Evolutionary conservation across 345 rosid genomes (phyloP).

Genomic region (Dipteronia sinensis): DNA sequence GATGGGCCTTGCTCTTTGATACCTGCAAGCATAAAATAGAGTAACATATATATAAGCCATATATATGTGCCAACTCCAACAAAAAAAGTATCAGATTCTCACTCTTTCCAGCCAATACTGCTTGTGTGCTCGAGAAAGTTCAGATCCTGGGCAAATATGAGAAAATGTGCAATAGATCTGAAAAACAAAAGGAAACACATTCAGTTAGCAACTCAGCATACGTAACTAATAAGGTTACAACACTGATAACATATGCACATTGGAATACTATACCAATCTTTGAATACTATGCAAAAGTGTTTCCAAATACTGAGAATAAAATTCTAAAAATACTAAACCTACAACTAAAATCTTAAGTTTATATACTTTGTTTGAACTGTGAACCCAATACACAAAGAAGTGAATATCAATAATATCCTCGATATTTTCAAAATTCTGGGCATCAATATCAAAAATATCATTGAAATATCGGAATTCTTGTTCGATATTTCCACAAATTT

Average conservation of each 20-base stretch:
- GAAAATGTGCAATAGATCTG: conserved; percentile 91
- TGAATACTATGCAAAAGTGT: background rate
- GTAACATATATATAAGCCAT: background rate
- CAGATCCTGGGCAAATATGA: conserved; percentile 89
- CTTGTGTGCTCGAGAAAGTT: conserved; percentile 97
- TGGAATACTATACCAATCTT: background rate
- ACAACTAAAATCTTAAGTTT: background rate
- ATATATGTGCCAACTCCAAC: conserved; percentile 9
- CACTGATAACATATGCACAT: background rate
- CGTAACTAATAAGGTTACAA: background rate
- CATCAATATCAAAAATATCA: too few species aligned
- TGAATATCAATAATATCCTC: too few species aligned
- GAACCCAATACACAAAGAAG: too few species aligned
- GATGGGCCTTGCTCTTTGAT: conserved; percentile 85
- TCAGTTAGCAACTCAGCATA: conserved; percentile 16
- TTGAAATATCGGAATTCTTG: too few species aligned
- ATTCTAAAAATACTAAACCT: background rate
- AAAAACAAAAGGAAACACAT: conserved; percentile 28
- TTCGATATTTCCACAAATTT: too few species aligned
- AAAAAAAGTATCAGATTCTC: conserved; percentile 34
- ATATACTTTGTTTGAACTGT: too few species aligned
- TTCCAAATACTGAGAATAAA: background rate
- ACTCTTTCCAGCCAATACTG: conserved; percentile 95
- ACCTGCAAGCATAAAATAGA: conserved; percentile 41
- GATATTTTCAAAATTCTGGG: too few species aligned